Base-by-base conservation (phyloP, 2,329 filamentous ascomycete species). In the Aspergillus sp. region DNA sequence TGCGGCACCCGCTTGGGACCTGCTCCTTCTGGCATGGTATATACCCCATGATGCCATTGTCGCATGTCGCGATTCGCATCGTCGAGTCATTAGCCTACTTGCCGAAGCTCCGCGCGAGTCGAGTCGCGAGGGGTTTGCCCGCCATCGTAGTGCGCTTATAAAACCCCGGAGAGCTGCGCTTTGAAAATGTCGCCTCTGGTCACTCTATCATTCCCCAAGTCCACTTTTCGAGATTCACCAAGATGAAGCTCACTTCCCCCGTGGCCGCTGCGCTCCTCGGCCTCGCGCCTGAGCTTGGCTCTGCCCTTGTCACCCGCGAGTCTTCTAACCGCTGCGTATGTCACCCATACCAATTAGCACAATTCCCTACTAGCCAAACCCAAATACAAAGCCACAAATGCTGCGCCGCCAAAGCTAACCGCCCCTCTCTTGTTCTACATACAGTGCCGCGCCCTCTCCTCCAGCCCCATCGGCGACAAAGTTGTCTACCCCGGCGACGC, bases 401-500 rank as follows among this genome's bases (percentile, higher is more conserved):
- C 19, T 22, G 25, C 4, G 15, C 17, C 28, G 17, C 30, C 15
- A 49, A 50, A 4, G 11, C 7, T 50, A 28, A 57, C 9, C 7
- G 2, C 9, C 15, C 15, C 4, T 38, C 31, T 34, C 31, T 11
- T 7, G 3, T 28, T 23, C 5, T 19, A 19, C 19, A 19, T n/a
- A 6, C 19, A 66, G 64, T 66, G 64, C 28, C 31, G 49, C 4
- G 58, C 63, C 15, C 54, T 66, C 23, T 34, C 48, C 17, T 23
- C 34, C 2, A 65, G 57, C 34, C 17, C 41, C 17, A 13, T 65
- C 25, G 45, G 58, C 15, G n/a, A 67, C 38, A 67, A 69, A 38
- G 66, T 69, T n/a, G 22, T 66, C 22, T 66, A 66, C 23, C 68
- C 69, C 30, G 46, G 51, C 45, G 51, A 47, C 15, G 23, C 49